These are phyloP conservation scores for Sugiyamaella marilandica DNA, from an alignment of 805 yeast species.

Conservation along the genomic window DNA sequence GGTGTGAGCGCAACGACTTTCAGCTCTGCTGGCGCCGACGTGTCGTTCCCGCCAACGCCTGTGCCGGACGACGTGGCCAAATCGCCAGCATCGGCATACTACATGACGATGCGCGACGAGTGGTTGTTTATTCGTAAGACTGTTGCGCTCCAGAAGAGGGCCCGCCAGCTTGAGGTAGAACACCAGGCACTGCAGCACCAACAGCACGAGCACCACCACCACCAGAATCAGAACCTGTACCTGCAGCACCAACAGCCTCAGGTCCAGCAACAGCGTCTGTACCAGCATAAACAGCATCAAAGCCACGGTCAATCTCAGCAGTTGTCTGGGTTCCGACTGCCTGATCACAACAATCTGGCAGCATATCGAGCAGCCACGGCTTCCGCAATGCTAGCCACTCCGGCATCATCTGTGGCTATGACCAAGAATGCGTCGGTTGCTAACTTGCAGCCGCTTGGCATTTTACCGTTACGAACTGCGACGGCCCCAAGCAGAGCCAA, in stretches of 20 bases:
- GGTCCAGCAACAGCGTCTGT: neutral
- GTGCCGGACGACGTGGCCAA: neutral
- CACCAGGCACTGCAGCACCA: neutral
- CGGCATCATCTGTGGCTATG: constrained; percentile 1
- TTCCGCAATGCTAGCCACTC: constrained; percentile 3
- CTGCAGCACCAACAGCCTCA: neutral
- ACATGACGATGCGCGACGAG: constrained; percentile 9
- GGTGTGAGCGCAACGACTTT: too few species aligned
- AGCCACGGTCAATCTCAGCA: neutral
- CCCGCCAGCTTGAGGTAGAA: neutral
- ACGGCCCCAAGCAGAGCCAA: neutral
- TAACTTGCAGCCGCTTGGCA: neutral
- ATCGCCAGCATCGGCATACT: constrained; percentile 1
- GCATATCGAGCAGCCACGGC: neutral
- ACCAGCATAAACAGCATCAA: neutral
- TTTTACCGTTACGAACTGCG: neutral
- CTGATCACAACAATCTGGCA: neutral
- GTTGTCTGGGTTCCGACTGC: neutral
- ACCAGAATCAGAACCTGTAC: neutral
- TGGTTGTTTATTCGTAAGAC: constrained; percentile 11
- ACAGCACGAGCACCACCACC: neutral
- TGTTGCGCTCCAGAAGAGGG: neutral
- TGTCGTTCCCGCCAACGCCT: neutral
- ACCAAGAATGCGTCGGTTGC: neutral
- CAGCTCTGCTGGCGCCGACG: neutral